Evolutionary conservation across 1,284 basidiomycete genomes (phyloP).

Genomic region (Austroboletus rostrupii): DNA sequence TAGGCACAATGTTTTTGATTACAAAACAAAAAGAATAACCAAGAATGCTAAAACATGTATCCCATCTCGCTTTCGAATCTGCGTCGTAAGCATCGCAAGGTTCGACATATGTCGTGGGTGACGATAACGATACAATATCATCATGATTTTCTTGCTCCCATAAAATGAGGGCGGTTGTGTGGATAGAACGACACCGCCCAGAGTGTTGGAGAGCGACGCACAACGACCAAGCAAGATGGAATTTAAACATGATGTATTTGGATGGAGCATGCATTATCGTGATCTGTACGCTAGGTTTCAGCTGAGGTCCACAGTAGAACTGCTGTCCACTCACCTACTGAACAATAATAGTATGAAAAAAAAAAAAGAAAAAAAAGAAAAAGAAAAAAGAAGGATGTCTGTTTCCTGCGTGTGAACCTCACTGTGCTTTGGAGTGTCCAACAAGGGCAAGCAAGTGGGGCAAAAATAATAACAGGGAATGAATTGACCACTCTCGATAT

Average conservation of each 20-base stretch:
- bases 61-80: constrained; percentile 33
- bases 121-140: constrained; percentile 21
- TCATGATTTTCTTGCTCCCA: constrained; percentile 57
- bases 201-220: constrained; percentile 76
- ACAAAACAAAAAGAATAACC: constrained; percentile 2
- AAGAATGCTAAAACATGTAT: constrained; percentile 17
- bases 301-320: background rate
- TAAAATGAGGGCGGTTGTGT: constrained; percentile 89
- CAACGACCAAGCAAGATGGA: background rate
- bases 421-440: constrained; percentile 31
- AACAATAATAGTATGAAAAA: background rate
- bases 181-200: constrained; percentile 63
- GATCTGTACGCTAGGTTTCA: constrained; percentile 3
- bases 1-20: constrained; percentile 14
- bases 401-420: constrained; percentile 61
- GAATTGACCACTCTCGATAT: constrained; percentile 40
- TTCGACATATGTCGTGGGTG: constrained; percentile 30
- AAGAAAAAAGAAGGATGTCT: constrained; percentile 19
- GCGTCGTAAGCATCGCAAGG: constrained; percentile 11
- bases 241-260: constrained; percentile 6
- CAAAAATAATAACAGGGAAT: constrained; percentile 40
- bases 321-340: constrained; percentile 16
- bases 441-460: constrained; percentile 37
- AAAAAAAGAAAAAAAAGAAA: background rate
- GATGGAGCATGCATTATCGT: background rate